Percentiles rank a stretch among this genome's conserved stretches.
Evolutionary conservation across 129 eudicot genomes (phyloP).

Genomic region (Logfia minima): DNA sequence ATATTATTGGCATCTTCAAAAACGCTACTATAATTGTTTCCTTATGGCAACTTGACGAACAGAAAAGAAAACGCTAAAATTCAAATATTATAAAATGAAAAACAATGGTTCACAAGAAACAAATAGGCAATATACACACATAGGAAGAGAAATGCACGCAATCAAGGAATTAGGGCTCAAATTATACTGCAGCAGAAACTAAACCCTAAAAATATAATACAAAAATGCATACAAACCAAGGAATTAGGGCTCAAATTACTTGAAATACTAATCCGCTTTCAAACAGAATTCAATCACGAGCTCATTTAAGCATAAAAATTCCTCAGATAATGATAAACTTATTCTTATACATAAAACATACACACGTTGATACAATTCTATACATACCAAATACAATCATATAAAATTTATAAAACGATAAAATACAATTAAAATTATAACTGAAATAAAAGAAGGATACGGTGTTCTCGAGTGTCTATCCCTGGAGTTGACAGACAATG

Average conservation of each 20-base stretch:
- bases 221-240: neutral
- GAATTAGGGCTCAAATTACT: neutral
- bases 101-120: neutral
- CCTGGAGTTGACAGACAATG: constrained; percentile 74
- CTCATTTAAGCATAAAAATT: neutral
- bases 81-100: neutral
- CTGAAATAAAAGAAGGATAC: constrained; percentile 53
- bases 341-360: neutral
- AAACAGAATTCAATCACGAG: neutral
- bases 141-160: neutral
- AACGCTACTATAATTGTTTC: neutral
- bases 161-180: too few relatives aligned
- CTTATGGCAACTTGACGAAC: neutral
- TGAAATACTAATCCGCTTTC: neutral
- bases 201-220: neutral
- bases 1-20: neutral
- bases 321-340: neutral
- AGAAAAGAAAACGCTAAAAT: neutral
- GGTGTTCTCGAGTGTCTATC: constrained; percentile 96
- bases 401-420: neutral
- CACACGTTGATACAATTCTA: neutral
- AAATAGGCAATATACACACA: neutral
- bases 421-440: neutral
- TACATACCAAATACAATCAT: neutral
- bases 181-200: too few relatives aligned